phyloP scores from a whole-genome alignment of 441 rosid species.

The Breynia disticha region DNA sequence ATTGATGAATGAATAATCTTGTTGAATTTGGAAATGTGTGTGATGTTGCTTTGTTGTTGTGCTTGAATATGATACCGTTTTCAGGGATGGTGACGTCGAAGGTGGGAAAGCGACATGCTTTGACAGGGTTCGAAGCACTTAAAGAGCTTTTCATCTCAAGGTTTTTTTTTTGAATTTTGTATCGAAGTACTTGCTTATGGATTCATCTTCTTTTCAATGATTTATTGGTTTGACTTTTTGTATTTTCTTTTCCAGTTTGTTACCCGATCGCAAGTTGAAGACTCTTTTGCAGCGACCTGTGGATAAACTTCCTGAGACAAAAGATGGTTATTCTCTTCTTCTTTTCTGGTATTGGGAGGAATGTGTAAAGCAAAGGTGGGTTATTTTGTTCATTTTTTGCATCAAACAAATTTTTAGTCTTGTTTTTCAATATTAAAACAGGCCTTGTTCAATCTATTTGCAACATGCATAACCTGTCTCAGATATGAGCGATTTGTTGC shows the following conservation, averaged over 20 bases:
- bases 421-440: background rate
- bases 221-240: slow-evolving; percentile 3
- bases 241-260: slow-evolving; percentile 33
- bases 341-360: slow-evolving; percentile 97
- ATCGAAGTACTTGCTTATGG: too few relatives aligned
- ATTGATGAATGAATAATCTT: background rate
- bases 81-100: slow-evolving; percentile 88
- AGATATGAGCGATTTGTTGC: slow-evolving; percentile 82
- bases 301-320: slow-evolving; percentile 57
- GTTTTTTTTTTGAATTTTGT: slow-evolving; percentile 16
- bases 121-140: slow-evolving; percentile 77
- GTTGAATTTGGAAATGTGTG: background rate
- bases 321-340: slow-evolving; percentile 87
- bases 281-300: slow-evolving; percentile 72
- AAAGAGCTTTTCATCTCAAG: slow-evolving; percentile 71
- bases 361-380: slow-evolving; percentile 81
- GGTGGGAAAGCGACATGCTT: slow-evolving; percentile 86
- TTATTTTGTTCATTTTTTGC: background rate
- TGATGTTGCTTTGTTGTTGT: background rate
- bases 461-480: slow-evolving; percentile 10
- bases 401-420: too few relatives aligned
- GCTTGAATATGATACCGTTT: slow-evolving; percentile 8
- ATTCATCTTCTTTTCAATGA: too few relatives aligned
- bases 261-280: slow-evolving; percentile 93
- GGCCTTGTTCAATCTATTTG: slow-evolving; percentile 6